Evolutionary conservation across 2,329 filamentous ascomycete genomes (phyloP).

Genomic region (Fonsecaea erecta): DNA sequence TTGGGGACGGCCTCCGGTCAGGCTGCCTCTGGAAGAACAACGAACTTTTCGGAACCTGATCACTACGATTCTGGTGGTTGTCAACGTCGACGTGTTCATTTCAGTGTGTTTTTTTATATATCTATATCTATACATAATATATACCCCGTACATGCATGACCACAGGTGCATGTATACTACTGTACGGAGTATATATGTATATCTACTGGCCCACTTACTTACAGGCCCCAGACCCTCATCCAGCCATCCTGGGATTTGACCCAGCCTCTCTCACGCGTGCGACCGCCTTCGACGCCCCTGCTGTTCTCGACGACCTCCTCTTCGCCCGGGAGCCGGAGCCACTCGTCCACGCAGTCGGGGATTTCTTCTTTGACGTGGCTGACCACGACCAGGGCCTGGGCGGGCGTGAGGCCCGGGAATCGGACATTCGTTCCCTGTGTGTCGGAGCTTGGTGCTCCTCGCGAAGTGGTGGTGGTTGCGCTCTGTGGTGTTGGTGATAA

Average conservation of each 20-base stretch:
- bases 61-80: no score
- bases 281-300: constrained; percentile 31
- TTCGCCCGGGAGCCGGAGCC: constrained; percentile 73
- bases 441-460: not conserved
- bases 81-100: no score
- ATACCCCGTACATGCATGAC: no score
- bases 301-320: constrained; percentile 35
- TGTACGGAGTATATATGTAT: no score
- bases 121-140: no score
- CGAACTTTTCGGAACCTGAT: no score
- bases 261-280: constrained; percentile 18
- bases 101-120: no score
- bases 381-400: constrained; percentile 88
- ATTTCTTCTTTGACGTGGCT: constrained; percentile 91
- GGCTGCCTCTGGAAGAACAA: not conserved
- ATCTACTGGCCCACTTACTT: not conserved
- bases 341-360: constrained; percentile 79
- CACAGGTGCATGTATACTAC: no score
- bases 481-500: no score
- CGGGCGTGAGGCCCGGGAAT: constrained; percentile 66
- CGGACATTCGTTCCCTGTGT: not conserved
- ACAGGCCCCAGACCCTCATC: constrained; percentile 37
- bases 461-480: constrained; percentile 34
- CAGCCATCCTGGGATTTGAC: constrained; percentile 33
- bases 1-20: not conserved